Evolutionary conservation across 2,329 filamentous ascomycete species (phyloP).

Genomic region (Colletotrichum graminicola): DNA sequence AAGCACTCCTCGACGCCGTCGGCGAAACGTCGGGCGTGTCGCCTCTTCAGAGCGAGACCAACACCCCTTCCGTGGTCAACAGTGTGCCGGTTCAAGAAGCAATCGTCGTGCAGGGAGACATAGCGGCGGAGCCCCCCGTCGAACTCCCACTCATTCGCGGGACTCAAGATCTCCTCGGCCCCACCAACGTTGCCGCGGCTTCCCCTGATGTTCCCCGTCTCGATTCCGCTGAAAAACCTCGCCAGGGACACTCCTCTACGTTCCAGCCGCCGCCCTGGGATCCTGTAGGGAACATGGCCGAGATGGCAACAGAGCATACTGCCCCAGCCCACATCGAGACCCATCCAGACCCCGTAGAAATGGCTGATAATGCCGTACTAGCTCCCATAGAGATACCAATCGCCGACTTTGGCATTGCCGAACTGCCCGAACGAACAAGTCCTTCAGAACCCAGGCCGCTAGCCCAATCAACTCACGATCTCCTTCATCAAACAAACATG

Average conservation of each 20-base stretch:
- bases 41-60: conserved; percentile 45
- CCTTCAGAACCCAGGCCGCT: conserved; percentile 46
- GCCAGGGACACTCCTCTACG: conserved; percentile 49
- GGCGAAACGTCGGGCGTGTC: conserved; percentile 43
- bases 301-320: conserved; percentile 61
- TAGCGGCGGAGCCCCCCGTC: neutral
- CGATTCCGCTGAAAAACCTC: conserved; percentile 50
- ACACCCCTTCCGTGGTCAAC: conserved; percentile 44
- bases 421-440: conserved; percentile 54
- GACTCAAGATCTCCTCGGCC: neutral
- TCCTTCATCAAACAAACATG: conserved; percentile 42
- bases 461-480: conserved; percentile 14
- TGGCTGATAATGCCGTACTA: conserved; percentile 55
- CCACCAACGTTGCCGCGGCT: neutral
- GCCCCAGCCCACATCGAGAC: conserved; percentile 55
- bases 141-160: conserved; percentile 6
- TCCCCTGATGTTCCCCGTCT: conserved; percentile 49
- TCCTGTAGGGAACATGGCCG: conserved; percentile 60
- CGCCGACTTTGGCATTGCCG: conserved; percentile 48
- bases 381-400: conserved; percentile 52
- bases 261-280: conserved; percentile 47
- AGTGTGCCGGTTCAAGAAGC: conserved; percentile 44
- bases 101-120: neutral
- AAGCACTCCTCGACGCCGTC: conserved; percentile 22
- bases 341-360: conserved; percentile 60